Conservation (phyloP, 768 basidiomycete genomes). For the Boletellus emodensis region DNA sequence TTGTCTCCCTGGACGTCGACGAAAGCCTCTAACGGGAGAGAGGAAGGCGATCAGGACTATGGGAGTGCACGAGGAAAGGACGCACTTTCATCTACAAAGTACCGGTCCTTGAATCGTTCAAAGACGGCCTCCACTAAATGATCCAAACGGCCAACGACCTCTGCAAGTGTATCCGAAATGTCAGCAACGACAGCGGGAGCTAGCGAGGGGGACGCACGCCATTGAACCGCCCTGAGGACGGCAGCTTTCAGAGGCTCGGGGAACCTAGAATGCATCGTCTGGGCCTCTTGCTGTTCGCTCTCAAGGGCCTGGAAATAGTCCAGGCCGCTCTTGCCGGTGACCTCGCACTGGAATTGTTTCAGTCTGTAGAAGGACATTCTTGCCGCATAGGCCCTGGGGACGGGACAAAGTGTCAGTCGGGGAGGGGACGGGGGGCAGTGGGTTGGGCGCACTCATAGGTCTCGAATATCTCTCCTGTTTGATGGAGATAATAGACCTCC, state of each 20-base stretch:
- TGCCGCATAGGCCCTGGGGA: constrained; percentile 67
- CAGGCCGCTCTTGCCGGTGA: constrained; percentile 89
- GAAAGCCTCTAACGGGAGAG: constrained; percentile 59
- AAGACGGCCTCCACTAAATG: constrained; percentile 92
- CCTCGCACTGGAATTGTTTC: constrained; percentile 96
- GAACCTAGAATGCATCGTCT: constrained; percentile 86
- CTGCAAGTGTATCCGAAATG: constrained; percentile 39
- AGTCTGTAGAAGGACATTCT: constrained; percentile 93
- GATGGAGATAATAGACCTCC: constrained; percentile 86
- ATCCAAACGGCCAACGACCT: constrained; percentile 95
- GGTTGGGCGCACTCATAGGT: constrained; percentile 77
- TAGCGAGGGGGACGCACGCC: constrained; percentile 65
- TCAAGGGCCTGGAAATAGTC: constrained; percentile 94
- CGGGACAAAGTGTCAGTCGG: constrained; percentile 15
- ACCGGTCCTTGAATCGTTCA: constrained; percentile 95
- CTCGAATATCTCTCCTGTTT: constrained; percentile 97
- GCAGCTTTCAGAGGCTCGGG: constrained; percentile 90
- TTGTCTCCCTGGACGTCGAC: constrained; percentile 87
- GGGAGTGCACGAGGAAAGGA: constrained; percentile 19
- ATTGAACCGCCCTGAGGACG: constrained; percentile 90
- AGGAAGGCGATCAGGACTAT: constrained; percentile 15
- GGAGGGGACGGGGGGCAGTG: constrained; percentile 22
- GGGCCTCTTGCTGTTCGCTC: constrained; percentile 86
- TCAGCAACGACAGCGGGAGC: constrained; percentile 12
- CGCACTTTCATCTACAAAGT: constrained; percentile 88